Evolutionary conservation across 208 protist species (phyloP), one percentile per base, ranked within the genome.

Genomic region (Porcisia hertigi): DNA sequence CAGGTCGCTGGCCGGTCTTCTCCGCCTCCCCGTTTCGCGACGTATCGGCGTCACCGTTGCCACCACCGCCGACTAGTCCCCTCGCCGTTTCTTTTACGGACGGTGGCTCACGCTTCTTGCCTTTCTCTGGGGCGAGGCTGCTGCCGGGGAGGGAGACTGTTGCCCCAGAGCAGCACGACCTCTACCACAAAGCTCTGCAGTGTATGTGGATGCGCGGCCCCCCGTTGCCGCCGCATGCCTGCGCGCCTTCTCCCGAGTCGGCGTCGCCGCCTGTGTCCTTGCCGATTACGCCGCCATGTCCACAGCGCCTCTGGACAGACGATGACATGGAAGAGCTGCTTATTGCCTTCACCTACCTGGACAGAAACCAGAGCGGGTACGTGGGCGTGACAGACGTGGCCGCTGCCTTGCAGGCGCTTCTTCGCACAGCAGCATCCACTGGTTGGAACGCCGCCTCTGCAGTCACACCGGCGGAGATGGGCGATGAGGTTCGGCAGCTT

Each of bases 11-110:
- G 41, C 45, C 36, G 12, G 16, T 55, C 23, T 77, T 74, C 39
- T 77, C 72, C 3, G 64, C 78, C 8, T 77, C 78, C 16, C 78
- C 78, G 0, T 82, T 77, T 57, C 71, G 72, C 7, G 69, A 47
- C 6, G 49, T 82, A 1, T 67, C 71, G 34, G 54, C 64, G 47
- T 69, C 77, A 6, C 72, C 72, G 16, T 14, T 53, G 5, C 71
- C 34, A 23, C 30, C 36, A 58, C 49, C 18, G 1, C 3, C 30
- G 49, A 72, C 53, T 14, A 57, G 66, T 45, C 41, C 25, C 18
- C 66, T 43, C 16, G 66, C 53, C 47, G 36, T 25, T 58, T 23
- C 23, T 34, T 39, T 57, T 47, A 47, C 63, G 43, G 63, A 20
- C 63, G 41, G 11, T 20, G 9, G 41, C 41, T 9, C 47, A 67